phyloP scores from a whole-genome alignment of 805 yeast genomes.

The Vanderwaltozyma verrucispora region DNA sequence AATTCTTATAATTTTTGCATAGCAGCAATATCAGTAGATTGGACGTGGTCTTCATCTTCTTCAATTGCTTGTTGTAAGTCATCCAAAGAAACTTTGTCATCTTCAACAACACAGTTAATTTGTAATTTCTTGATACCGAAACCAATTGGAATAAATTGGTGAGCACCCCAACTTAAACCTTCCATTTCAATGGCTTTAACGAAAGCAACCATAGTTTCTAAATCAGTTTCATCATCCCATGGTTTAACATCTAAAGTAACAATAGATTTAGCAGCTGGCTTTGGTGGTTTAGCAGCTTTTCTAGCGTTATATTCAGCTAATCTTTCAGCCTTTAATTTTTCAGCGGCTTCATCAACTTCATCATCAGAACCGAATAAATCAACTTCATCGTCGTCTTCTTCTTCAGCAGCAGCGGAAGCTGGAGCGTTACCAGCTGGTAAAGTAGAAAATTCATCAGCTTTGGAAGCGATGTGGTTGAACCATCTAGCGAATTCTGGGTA shows the following conservation, averaged over 20 bases:
- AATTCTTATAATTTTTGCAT: constrained; percentile 82
- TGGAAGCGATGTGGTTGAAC: constrained; percentile 97
- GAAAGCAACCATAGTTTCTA: constrained; percentile 76
- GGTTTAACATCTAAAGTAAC: constrained; percentile 98
- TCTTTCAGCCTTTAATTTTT: constrained; percentile 94
- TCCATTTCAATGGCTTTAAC: constrained; percentile 81
- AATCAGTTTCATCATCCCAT: constrained; percentile 99
- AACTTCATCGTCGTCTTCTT: constrained; percentile 76
- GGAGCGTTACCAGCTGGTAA: constrained; percentile 63
- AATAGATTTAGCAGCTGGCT: constrained; percentile 96
- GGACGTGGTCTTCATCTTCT: constrained; percentile 98
- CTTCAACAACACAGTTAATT: constrained; percentile 97
- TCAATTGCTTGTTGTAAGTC: constrained; percentile 67
- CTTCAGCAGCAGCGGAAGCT: constrained; percentile 49
- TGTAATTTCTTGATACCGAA: constrained; percentile 99
- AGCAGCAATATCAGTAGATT: constrained; percentile 98
- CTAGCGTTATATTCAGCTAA: constrained; percentile 95
- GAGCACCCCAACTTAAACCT: constrained; percentile 98
- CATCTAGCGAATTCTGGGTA: constrained; percentile 96
- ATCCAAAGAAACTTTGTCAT: constrained; percentile 86
- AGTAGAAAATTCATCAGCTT: constrained; percentile 70
- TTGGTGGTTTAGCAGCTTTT: constrained; percentile 95
- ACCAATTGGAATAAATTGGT: constrained; percentile 93
- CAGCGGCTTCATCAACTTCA: constrained; percentile 95
- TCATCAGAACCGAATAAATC: constrained; percentile 92